These are phyloP conservation scores for Cutaneotrichosporon dermatis DNA, from an alignment of 1,284 basidiomycete genomes.

Conservation along the genomic window DNA sequence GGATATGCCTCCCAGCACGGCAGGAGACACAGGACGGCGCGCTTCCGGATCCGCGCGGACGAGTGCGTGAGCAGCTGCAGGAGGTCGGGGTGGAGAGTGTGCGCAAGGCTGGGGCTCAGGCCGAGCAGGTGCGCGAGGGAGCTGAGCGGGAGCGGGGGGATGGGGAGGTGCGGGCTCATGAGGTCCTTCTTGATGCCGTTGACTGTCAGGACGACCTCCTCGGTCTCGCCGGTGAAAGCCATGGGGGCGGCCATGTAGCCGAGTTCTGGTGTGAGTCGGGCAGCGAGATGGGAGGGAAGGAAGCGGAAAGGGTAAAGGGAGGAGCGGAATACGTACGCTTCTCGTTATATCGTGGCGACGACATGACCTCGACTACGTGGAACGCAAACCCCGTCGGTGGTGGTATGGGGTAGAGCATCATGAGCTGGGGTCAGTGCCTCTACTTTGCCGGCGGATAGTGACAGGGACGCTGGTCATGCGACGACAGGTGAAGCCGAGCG, in stretches of 20 bases:
- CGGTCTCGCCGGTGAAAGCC: slow-evolving; percentile 89
- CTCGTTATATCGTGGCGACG: slow-evolving; percentile 79
- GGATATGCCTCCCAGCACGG: slow-evolving; percentile 74
- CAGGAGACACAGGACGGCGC: slow-evolving; percentile 77
- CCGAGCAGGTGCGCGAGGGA: slow-evolving; percentile 86
- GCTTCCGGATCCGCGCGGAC: slow-evolving; percentile 78
- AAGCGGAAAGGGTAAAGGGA: too few relatives aligned
- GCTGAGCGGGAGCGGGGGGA: slow-evolving; percentile 77
- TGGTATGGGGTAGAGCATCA: slow-evolving; percentile 52
- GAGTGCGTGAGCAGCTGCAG: slow-evolving; percentile 88
- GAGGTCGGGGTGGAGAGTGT: slow-evolving; percentile 82
- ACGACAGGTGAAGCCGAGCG: too few relatives aligned
- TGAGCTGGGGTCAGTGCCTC: slow-evolving; percentile 32
- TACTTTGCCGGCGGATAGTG: too few relatives aligned
- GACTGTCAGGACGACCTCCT: slow-evolving; percentile 95
- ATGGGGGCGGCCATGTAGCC: slow-evolving; percentile 93
- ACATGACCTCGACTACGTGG: slow-evolving; percentile 97
- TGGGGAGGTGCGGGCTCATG: slow-evolving; percentile 62
- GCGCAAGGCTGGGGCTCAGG: slow-evolving; percentile 79
- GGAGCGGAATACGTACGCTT: slow-evolving; percentile 55
- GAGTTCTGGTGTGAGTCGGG: slow-evolving; percentile 54
- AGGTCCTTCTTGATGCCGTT: slow-evolving; percentile 98
- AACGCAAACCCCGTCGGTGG: slow-evolving; percentile 60
- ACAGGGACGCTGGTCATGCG: background rate
- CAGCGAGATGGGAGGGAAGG: background rate